Conservation (phyloP, 176 grass and related monocot species). For the Typha latifolia region DNA sequence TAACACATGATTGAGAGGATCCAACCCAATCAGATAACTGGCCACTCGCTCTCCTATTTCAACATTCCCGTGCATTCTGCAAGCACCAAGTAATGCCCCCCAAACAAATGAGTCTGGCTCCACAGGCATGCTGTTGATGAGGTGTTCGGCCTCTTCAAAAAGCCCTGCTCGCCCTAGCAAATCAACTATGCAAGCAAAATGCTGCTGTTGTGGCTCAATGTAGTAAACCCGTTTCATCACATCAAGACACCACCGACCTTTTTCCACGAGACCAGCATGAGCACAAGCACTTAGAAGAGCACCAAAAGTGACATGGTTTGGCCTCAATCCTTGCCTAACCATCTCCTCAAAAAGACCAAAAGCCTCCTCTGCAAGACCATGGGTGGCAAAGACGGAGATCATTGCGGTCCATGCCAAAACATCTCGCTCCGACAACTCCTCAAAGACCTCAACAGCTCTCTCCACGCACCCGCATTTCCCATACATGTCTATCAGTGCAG, state of each 20-base stretch:
- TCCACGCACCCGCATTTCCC: slow-evolving; percentile 13
- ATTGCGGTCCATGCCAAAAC: slow-evolving; percentile 15
- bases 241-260: slow-evolving; percentile 7
- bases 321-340: not conserved
- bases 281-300: slow-evolving; percentile 16
- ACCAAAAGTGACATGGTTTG: slow-evolving; percentile 11
- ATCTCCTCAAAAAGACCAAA: slow-evolving; percentile 8
- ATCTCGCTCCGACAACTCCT: slow-evolving; percentile 4
- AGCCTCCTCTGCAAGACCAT: slow-evolving; percentile 13
- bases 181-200: slow-evolving; percentile 19
- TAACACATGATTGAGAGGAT: slow-evolving; percentile 12
- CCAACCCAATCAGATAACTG: slow-evolving; percentile 4
- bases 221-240: slow-evolving; percentile 3
- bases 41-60: slow-evolving; percentile 7
- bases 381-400: slow-evolving; percentile 8
- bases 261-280: not conserved
- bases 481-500: slow-evolving; percentile 14
- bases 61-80: slow-evolving; percentile 16
- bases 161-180: slow-evolving; percentile 11
- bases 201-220: slow-evolving; percentile 8
- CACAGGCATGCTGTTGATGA: slow-evolving; percentile 13
- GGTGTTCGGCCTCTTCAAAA: slow-evolving; percentile 7
- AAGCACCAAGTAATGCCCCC: slow-evolving; percentile 18
- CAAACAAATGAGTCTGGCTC: slow-evolving; percentile 12
- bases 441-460: slow-evolving; percentile 9